Conservation (phyloP, 2,329 filamentous ascomycete genomes). For the Xylaria multiplex region DNA sequence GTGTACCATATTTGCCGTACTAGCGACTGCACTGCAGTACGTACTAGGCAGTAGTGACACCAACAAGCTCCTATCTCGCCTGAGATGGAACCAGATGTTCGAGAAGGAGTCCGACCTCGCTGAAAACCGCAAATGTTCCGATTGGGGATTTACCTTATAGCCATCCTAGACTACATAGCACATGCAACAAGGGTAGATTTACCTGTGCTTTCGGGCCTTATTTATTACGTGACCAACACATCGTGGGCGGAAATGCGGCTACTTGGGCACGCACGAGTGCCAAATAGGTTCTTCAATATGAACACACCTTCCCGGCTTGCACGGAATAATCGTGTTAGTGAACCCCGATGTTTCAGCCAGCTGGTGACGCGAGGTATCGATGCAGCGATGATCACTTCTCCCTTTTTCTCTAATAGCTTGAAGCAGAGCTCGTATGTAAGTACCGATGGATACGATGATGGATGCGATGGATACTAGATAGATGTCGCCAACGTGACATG, state of each 20-base stretch:
- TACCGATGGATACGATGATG: background rate
- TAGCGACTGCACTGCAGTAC: background rate
- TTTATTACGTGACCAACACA: background rate
- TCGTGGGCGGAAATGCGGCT: background rate
- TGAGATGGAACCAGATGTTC: slow-evolving; percentile 8
- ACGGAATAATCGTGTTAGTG: slow-evolving; percentile 3
- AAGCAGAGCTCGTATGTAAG: slow-evolving; percentile 6
- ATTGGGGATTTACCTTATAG: slow-evolving; percentile 5
- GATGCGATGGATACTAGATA: no score
- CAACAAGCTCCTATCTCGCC: slow-evolving; percentile 6
- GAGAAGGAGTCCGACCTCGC: slow-evolving; percentile 11
- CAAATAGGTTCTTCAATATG: slow-evolving; percentile 13
- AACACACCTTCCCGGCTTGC: slow-evolving; percentile 5
- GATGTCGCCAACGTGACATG: background rate
- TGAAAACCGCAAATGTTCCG: slow-evolving; percentile 1
- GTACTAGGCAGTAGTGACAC: background rate
- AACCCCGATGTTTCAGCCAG: slow-evolving; percentile 19
- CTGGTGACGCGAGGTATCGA: background rate
- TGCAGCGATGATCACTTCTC: slow-evolving; percentile 8
- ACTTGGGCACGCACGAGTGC: slow-evolving; percentile 3
- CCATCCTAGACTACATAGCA: background rate
- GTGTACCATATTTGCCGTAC: background rate
- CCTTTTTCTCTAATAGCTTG: background rate
- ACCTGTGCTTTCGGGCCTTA: slow-evolving; percentile 17
- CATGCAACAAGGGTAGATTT: slow-evolving; percentile 1